phyloP scores from a whole-genome alignment of 2,329 filamentous ascomycete species.

The Aspergillus vadensis region DNA sequence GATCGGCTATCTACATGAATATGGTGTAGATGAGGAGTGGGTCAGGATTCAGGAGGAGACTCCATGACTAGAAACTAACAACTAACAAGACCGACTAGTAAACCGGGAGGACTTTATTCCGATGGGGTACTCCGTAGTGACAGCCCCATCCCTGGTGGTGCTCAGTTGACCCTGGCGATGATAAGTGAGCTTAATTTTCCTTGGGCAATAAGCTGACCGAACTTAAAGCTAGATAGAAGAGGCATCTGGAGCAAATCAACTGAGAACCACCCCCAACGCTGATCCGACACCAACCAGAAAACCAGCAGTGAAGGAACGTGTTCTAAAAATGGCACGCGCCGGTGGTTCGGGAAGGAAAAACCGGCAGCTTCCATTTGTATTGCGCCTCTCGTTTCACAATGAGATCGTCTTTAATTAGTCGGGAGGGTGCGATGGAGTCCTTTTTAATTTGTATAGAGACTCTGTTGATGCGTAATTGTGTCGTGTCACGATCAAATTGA shows the following conservation, averaged over 20 bases:
- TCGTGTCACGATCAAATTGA: not conserved
- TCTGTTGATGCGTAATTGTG: not conserved
- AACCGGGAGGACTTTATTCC: no score
- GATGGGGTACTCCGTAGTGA: no score
- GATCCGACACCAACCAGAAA: not conserved
- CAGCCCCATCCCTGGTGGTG: no score
- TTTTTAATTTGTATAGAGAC: conserved; percentile 3
- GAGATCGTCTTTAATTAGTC: conserved; percentile 9
- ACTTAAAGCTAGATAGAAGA: not conserved
- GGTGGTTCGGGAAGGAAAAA: not conserved
- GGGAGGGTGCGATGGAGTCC: conserved; percentile 2
- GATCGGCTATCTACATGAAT: no score
- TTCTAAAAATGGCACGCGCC: conserved; percentile 14
- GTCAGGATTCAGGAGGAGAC: no score
- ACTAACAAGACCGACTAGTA: no score
- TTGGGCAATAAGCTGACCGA: no score
- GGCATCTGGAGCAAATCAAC: not conserved
- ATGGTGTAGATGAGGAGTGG: no score
- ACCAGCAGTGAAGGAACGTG: not conserved
- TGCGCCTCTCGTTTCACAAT: conserved; percentile 8
- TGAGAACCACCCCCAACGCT: not conserved
- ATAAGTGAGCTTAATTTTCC: no score
- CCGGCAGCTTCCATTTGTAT: not conserved
- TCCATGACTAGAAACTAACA: no score
- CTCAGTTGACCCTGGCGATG: no score